A percentile compares a stretch with the other conserved stretches of the same genome.
These are phyloP conservation scores for Rhodofomes roseus DNA, from an alignment of 1,284 basidiomycete genomes.

Conservation along the genomic window DNA sequence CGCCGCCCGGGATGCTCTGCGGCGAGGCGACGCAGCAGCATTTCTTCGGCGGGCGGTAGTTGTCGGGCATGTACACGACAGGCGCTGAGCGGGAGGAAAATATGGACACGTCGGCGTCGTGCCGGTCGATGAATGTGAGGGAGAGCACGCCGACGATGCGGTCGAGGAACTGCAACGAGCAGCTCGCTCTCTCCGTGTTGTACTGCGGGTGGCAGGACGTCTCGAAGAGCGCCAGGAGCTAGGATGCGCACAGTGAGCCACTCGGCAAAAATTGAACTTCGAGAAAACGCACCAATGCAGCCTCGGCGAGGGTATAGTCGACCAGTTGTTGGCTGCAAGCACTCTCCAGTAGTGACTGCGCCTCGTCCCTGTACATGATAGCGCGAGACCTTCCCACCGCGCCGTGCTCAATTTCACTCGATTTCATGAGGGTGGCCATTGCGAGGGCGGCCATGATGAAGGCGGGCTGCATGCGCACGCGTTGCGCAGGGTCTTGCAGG, in stretches of 20 bases:
- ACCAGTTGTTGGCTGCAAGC: conserved; percentile 49
- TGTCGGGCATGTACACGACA: conserved; percentile 30
- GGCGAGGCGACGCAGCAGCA: conserved; percentile 49
- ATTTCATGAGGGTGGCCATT: conserved; percentile 69
- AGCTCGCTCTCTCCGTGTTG: conserved; percentile 47
- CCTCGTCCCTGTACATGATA: conserved; percentile 48
- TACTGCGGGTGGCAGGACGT: conserved; percentile 67
- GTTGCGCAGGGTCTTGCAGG: conserved; percentile 46
- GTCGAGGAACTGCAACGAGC: conserved; percentile 57
- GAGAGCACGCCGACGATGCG: conserved; percentile 51
- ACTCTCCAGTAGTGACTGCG: conserved; percentile 48
- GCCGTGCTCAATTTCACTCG: conserved; percentile 61
- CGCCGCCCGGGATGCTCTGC: conserved; percentile 29
- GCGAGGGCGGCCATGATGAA: conserved; percentile 66
- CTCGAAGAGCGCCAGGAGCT: conserved; percentile 76
- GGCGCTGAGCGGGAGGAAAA: conserved; percentile 50
- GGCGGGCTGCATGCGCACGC: conserved; percentile 60
- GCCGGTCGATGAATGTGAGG: conserved; percentile 53
- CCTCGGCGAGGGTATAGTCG: conserved; percentile 64
- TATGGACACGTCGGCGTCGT: conserved; percentile 48
- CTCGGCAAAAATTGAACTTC: too few species aligned
- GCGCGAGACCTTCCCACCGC: conserved; percentile 47
- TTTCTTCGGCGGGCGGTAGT: conserved; percentile 28
- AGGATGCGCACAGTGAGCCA: neutral
- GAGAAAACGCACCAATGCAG: conserved; percentile 55